Evolutionary conservation across 495 filamentous ascomycete genomes (phyloP), one percentile per base, ranked within the genome.

Genomic region (Oidiodendron maius): DNA sequence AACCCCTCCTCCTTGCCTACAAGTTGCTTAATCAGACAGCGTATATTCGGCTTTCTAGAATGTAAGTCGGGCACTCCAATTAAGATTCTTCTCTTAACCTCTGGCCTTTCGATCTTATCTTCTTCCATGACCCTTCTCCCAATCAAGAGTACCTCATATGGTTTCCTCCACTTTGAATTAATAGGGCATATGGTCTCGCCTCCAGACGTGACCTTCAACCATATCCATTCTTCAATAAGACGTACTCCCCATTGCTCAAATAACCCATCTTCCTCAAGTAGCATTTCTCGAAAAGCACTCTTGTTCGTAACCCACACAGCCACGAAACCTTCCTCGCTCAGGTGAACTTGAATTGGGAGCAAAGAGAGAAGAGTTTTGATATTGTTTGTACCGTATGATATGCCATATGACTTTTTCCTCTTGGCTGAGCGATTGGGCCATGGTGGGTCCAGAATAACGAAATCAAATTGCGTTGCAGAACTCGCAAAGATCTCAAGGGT

Each of bases 251-350:
- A 86, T 34, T 66, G 61, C 6, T 62, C 63, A 25, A 96, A 83
- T 4, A 87, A 40, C 1, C 70, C 72, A 4, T 48, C 55, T 4
- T 70, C 63, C 3, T 70, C 62, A 4, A 86, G 74, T 1, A 93
- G 74, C 26, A 78, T 57, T 9, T 77, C 70, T 5, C 76, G 64
- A 1, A 84, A 67, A 36, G 75, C 74, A 2, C 71, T 59, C 12
- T 84, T 84, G 62, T 96, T 97, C 8, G 91, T 97, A 15, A 94
- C 76, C 93, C 93, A 98, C 23, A 96, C 75, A 9, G 76, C 93
- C 0, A 91, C 71, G 0, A 82, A 57, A 4, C 76, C 82, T 26
- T 69, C 66, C 1, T 65, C 57, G 3, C 69, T 64, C 16, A 90
- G 61, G 32, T 75, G 75, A n/a, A 69, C 68, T 1, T 76, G 63